Evolutionary conservation across 2,329 filamentous ascomycete genomes (phyloP), one percentile per base, ranked within the genome.

Genomic region (Curvularia lunata): DNA sequence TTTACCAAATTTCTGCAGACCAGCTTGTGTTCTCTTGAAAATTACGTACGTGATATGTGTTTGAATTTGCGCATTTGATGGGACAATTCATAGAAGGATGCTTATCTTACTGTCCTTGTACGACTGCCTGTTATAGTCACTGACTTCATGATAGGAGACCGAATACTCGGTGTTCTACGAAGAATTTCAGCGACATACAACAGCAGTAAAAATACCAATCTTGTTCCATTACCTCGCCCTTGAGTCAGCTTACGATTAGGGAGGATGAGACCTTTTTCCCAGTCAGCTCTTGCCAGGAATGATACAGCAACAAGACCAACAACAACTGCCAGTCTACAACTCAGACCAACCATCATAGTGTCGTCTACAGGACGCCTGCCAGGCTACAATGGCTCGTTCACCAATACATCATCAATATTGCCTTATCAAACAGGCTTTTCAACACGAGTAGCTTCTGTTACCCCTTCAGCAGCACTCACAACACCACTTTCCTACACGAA

Each of bases 181-280:
- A 6, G 16, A 8, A 5, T 37, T 37, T 37, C 6, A 37, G 13
- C 13, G 12, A 7, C 32, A 37, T 18, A 37, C 16, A 37, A 18
- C 16, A 37, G 16, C 34, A 37, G 5, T 6, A 3, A 23, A 16
- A 23, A 27, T 9, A 8, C n/a, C 41, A 27, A 28, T 12, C 12
- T 19, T 21, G 37, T 42, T n/a, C 12, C 41, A 27, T 52, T 27
- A 25, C 13, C 10, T 53, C 34, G n/a, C 6, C 16, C 18, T 37
- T 37, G 10, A 13, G 32, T 2, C 34, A 25, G 42, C 47, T 21
- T n/a, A n/a, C 45, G 7, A n/a, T n/a, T 19, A 28, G 16, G 10
- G 21, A 53, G 10, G 25, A 56, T 56, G 54, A 56, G 42, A 21
- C n/a, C 54, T 53, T 19, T 56, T 37, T 34, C 47, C 21, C 46